These are phyloP conservation scores for Corynespora cassiicola DNA, from an alignment of 2,329 filamentous ascomycete genomes.

Conservation along the genomic window DNA sequence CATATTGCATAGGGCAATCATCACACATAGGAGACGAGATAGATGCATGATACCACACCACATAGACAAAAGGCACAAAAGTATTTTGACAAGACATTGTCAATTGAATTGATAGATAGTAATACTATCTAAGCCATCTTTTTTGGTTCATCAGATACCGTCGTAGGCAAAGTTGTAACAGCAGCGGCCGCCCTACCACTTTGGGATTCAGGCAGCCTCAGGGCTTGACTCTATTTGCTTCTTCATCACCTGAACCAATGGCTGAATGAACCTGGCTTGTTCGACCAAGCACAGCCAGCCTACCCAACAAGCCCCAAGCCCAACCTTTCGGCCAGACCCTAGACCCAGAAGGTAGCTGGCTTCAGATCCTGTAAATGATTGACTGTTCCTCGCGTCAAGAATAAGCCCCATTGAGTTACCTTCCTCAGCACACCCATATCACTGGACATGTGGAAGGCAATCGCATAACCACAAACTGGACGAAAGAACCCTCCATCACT, in stretches of 20 bases:
- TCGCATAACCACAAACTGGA: slow-evolving; percentile 98
- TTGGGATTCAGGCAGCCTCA: slow-evolving; percentile 66
- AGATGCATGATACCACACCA: slow-evolving; percentile 2
- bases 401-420: slow-evolving; percentile 99
- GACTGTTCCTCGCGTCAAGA: slow-evolving; percentile 94
- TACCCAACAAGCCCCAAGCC: slow-evolving; percentile 20
- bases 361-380: slow-evolving; percentile 55
- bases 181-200: slow-evolving; percentile 51
- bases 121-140: slow-evolving; percentile 35
- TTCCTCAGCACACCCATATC: slow-evolving; percentile 43
- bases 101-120: slow-evolving; percentile 7
- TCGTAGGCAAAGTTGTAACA: slow-evolving; percentile 51
- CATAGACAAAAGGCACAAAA: slow-evolving; percentile 3
- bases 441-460: slow-evolving; percentile 65
- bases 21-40: slow-evolving; percentile 2
- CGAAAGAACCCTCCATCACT: slow-evolving; percentile 69
- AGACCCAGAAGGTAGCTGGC: slow-evolving; percentile 36
- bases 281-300: slow-evolving; percentile 66
- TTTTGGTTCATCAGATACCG: slow-evolving; percentile 57
- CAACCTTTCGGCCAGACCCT: no score
- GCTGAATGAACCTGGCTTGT: slow-evolving; percentile 66
- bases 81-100: neutral
- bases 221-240: slow-evolving; percentile 99
- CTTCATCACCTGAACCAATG: slow-evolving; percentile 81
- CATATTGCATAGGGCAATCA: neutral